A percentile compares a stretch with the other conserved stretches of the same genome.
These are phyloP conservation scores for Neopestalotiopsis sp. DNA, from an alignment of 2,329 filamentous ascomycete genomes.

Conservation along the genomic window DNA sequence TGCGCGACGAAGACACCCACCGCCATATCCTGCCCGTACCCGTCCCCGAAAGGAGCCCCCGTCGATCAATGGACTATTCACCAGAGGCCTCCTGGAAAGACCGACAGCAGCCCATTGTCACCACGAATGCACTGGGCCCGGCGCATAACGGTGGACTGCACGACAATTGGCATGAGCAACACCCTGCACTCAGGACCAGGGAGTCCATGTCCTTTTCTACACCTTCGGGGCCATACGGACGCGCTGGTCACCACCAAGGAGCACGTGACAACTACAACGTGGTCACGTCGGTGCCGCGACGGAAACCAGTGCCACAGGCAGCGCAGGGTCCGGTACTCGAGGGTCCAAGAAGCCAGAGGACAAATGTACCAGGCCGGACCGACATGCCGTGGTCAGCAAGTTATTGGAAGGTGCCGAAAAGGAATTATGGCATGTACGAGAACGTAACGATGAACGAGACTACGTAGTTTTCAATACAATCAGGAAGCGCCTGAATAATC, in stretches of 20 bases:
- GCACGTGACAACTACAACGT: not conserved
- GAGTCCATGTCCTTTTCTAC: not conserved
- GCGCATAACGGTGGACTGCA: not conserved
- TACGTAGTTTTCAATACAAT: not conserved
- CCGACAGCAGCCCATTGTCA: not conserved
- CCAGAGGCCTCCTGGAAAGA: not conserved
- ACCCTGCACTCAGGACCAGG: constrained; percentile 3
- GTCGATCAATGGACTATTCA: not conserved
- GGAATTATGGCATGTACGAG: not conserved
- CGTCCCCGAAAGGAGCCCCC: not conserved
- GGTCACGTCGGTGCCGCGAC: not conserved
- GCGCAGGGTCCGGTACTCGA: not conserved
- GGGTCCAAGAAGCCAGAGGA: not conserved
- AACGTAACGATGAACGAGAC: not conserved
- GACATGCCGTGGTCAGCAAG: not conserved
- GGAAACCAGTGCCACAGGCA: not conserved
- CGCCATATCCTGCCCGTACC: not conserved
- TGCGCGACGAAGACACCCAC: not conserved
- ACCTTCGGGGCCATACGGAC: not conserved
- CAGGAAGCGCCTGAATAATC: not conserved
- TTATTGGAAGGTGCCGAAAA: not conserved
- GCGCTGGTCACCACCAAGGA: not conserved
- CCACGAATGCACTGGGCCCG: not conserved
- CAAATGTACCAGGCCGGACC: not conserved
- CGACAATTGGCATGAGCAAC: not conserved